phyloP scores from a whole-genome alignment of 2,329 filamentous ascomycete genomes.

The Penicillium nordicum region DNA sequence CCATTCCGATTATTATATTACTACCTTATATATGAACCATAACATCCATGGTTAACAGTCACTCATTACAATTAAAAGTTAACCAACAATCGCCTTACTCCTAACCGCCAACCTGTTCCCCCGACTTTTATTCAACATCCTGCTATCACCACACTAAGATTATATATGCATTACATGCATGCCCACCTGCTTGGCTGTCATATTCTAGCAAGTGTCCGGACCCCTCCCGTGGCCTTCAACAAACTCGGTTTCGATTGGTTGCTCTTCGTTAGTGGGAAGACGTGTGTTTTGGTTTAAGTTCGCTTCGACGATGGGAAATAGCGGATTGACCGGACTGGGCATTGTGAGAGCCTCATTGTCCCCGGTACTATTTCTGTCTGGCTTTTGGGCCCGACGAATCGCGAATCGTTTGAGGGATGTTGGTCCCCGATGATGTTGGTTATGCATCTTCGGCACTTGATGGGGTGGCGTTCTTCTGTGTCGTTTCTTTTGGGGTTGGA shows the following conservation, averaged over 20 bases:
- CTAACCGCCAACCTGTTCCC: background rate
- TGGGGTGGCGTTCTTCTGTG: background rate
- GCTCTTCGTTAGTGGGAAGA: background rate
- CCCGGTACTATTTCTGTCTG: background rate
- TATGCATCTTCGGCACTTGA: background rate
- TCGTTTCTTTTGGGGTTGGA: background rate
- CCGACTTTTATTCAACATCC: constrained; percentile 8
- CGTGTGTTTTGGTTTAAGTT: background rate
- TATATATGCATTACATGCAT: constrained; percentile 1
- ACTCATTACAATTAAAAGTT: background rate
- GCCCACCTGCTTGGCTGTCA: background rate
- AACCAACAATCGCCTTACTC: constrained; percentile 2
- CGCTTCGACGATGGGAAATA: background rate
- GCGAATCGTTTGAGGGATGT: background rate
- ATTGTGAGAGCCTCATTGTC: background rate
- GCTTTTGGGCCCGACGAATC: background rate
- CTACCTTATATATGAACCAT: background rate
- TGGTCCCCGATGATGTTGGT: background rate
- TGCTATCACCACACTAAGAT: background rate
- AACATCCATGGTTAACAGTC: background rate
- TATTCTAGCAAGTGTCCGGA: background rate
- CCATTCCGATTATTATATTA: constrained; percentile 3
- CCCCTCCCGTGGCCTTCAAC: background rate
- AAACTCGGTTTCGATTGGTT: background rate
- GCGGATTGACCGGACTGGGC: too few species aligned